Base-by-base conservation (phyloP, 163 green algal genomes). In the Scenedesmus sp. region DNA sequence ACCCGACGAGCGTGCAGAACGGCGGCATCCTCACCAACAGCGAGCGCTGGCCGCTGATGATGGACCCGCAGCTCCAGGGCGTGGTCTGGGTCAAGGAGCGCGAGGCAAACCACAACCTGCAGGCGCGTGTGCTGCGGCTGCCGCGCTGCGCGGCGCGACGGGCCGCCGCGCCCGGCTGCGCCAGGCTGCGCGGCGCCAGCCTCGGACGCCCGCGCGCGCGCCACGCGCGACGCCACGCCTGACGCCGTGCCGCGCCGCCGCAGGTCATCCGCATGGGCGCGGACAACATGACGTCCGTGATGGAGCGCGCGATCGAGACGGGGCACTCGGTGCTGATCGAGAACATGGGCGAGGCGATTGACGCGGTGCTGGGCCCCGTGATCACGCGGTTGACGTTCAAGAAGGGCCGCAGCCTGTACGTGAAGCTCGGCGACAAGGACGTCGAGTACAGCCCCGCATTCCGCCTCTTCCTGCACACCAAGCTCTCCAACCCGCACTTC, bases 401-500 rank as follows among this genome's bases (percentile, higher is more conserved):
- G 84, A 96, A 96, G 89, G 93, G 93, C n/a, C 90, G 93, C 71
- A 91, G 84, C 67, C 64, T 95, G 75, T 96, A 93, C 70, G 83
- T 96, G 7, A 95, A 95, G 87, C 78, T 97, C 48, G 92, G 91
- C 10, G 91, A 96, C 87, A 96, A 95, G 85, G 92, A 94, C 34
- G 64, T 83, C 1, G 75, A 83, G 45, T 81, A 81, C 74, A 81
- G 69, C 62, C 74, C 50, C 64, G 92, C 92, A 82, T 97, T 97
- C 92, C 81, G 78, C 56, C 87, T 96, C 11, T 92, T 94, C 79
- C 80, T 97, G 83, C 93, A 97, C 89, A 97, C 92, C 83, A 97
- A 97, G 91, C 90, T 97, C 22, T 91, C 85, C 84, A 97, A 96
- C 86, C 93, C 93, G 5, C 92, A 97, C 87, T 96, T 94, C 83